Conservation (phyloP, 805 yeast species). For the Schizosaccharomyces pombe region DNA sequence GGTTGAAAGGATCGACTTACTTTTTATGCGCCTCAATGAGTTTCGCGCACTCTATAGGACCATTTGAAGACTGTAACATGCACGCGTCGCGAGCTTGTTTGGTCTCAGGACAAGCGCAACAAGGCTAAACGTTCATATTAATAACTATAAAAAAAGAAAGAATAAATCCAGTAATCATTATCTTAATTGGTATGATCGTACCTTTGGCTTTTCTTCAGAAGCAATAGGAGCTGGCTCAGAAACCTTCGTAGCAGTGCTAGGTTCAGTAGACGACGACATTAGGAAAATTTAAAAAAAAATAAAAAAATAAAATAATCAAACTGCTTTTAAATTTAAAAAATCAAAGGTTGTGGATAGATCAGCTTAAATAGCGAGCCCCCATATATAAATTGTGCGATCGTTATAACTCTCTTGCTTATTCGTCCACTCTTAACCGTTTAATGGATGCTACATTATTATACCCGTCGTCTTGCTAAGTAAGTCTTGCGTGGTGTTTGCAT, state of each 20-base stretch:
- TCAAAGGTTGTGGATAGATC: no score
- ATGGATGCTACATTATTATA: no score
- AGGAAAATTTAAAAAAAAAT: no score
- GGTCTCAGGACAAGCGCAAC: slow-evolving; percentile 5
- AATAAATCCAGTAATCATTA: background rate
- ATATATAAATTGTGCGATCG: no score
- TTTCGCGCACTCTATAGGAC: slow-evolving; percentile 1
- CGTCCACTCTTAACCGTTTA: no score
- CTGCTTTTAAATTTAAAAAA: no score
- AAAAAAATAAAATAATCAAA: no score
- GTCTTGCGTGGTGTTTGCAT: no score
- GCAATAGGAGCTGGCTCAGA: background rate
- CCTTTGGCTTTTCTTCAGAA: background rate
- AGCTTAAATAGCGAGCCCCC: no score
- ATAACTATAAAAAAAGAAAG: background rate
- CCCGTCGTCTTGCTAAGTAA: no score
- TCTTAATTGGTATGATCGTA: no score
- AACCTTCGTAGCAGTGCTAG: background rate
- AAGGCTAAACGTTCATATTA: background rate
- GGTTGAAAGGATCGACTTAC: background rate
- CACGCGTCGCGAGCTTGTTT: slow-evolving; percentile 3
- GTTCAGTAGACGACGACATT: background rate
- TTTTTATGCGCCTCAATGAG: slow-evolving; percentile 1
- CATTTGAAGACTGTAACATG: background rate
- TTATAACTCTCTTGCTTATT: no score